These are phyloP conservation scores for Takakia lepidozioides DNA, from an alignment of 225 moss, liverwort and hornwort species.

Conservation along the genomic window DNA sequence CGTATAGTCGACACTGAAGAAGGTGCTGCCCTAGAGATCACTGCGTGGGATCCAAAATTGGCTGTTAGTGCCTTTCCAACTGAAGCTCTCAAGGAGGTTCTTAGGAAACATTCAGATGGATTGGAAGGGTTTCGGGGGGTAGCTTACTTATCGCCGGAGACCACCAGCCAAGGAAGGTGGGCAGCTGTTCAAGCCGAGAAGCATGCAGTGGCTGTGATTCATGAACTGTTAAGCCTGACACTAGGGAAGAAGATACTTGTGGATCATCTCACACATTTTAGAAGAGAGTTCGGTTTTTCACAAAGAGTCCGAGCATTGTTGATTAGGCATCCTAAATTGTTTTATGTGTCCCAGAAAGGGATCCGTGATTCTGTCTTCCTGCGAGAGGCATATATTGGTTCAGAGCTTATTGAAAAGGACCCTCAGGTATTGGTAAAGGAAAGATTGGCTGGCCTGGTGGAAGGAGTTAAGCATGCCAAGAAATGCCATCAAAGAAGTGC, in stretches of 20 bases:
- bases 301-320: slow-evolving; percentile 65
- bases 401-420: slow-evolving; percentile 72
- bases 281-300: slow-evolving; percentile 79
- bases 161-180: slow-evolving; percentile 34
- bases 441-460: slow-evolving; percentile 46
- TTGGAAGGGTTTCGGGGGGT: slow-evolving; percentile 64
- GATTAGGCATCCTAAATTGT: slow-evolving; percentile 79
- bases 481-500: slow-evolving; percentile 36
- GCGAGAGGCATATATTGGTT: slow-evolving; percentile 61
- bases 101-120: slow-evolving; percentile 60
- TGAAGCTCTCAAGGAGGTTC: slow-evolving; percentile 35
- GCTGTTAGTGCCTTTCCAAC: slow-evolving; percentile 48
- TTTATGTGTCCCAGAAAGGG: slow-evolving; percentile 84
- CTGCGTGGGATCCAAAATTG: slow-evolving; percentile 64
- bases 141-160: slow-evolving; percentile 61
- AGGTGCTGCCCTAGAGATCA: slow-evolving; percentile 66
- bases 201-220: slow-evolving; percentile 58
- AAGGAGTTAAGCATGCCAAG: slow-evolving; percentile 19
- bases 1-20: slow-evolving; percentile 54
- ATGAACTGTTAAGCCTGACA: slow-evolving; percentile 76
- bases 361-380: slow-evolving; percentile 77
- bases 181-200: slow-evolving; percentile 64
- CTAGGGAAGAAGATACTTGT: slow-evolving; percentile 80
- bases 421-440: slow-evolving; percentile 61
- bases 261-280: slow-evolving; percentile 88